These are phyloP conservation scores for Oidiodendron maius DNA, from an alignment of 495 filamentous ascomycete species.

Conservation along the genomic window DNA sequence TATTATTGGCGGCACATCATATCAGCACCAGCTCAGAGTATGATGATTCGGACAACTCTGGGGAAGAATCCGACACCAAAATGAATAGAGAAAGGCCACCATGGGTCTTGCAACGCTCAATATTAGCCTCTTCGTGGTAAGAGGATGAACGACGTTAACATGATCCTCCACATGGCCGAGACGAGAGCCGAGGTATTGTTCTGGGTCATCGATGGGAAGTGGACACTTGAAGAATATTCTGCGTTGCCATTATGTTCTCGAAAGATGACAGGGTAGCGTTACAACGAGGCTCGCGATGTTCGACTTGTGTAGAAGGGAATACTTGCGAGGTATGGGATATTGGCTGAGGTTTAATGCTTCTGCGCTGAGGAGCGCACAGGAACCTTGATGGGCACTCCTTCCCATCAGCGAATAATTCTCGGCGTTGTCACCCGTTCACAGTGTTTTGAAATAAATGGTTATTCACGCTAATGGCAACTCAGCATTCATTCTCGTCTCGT, in stretches of 20 bases:
- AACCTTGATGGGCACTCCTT: not conserved
- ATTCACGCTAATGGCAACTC: too few relatives aligned
- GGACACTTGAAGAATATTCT: not conserved
- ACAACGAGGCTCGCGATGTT: not conserved
- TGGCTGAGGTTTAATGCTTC: not conserved
- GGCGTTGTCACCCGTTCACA: not conserved
- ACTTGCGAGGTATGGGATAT: not conserved
- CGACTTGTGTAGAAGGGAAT: not conserved
- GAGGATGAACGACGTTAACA: not conserved
- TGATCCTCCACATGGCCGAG: not conserved
- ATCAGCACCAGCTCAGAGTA: not conserved
- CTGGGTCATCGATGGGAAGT: not conserved
- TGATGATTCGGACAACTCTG: not conserved
- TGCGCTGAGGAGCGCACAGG: not conserved
- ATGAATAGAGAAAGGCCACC: not conserved
- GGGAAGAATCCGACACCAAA: not conserved
- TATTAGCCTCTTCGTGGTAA: not conserved
- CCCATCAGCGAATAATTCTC: not conserved
- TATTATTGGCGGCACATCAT: not conserved
- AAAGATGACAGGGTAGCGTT: not conserved
- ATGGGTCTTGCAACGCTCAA: not conserved
- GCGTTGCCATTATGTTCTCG: not conserved
- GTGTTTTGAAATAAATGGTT: too few relatives aligned
- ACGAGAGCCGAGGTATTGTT: not conserved
- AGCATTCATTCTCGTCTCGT: too few relatives aligned